A percentile compares a stretch with the other conserved stretches of the same genome.
These are phyloP conservation scores for Aspergillus clavatus DNA, from an alignment of 2,329 filamentous ascomycete species.

Conservation along the genomic window DNA sequence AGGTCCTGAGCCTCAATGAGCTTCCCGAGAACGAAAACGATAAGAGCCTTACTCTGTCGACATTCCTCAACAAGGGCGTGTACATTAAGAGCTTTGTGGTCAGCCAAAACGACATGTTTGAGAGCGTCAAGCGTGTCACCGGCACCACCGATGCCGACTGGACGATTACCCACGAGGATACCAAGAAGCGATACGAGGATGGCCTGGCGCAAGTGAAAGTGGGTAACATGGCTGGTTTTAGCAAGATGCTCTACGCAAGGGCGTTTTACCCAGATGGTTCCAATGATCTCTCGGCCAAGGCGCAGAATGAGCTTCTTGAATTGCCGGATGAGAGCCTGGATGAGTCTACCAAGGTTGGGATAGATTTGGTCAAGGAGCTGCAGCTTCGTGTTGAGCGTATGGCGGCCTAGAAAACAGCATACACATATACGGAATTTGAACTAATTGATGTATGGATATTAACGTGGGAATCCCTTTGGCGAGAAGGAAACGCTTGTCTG, in stretches of 20 bases:
- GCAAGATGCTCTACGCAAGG: conserved; percentile 51
- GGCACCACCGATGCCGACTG: conserved; percentile 57
- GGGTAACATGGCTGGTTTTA: conserved; percentile 45
- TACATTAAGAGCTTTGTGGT: conserved; percentile 55
- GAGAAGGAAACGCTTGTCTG: too few species aligned
- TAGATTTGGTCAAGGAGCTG: conserved; percentile 42
- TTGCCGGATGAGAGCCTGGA: conserved; percentile 58
- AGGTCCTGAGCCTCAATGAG: conserved; percentile 45
- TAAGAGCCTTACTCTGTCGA: conserved; percentile 35
- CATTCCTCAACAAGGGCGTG: conserved; percentile 47
- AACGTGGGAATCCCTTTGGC: too few species aligned
- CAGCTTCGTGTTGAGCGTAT: conserved; percentile 24
- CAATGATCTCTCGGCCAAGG: conserved; percentile 40
- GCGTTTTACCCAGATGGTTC: conserved; percentile 46
- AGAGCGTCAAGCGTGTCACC: conserved; percentile 55
- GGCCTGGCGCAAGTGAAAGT: conserved; percentile 44
- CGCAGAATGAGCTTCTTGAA: conserved; percentile 52
- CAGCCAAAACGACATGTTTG: conserved; percentile 62
- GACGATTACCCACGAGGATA: conserved; percentile 49
- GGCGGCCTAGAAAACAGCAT: conserved; percentile 15
- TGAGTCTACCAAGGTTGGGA: conserved; percentile 47
- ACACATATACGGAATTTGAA: too few species aligned
- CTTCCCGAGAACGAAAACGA: conserved; percentile 38
- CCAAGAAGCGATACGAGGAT: conserved; percentile 46
- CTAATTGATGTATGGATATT: too few species aligned